Base-by-base conservation (phyloP, 2,329 filamentous ascomycete genomes). In the Epichloe scottii region DNA sequence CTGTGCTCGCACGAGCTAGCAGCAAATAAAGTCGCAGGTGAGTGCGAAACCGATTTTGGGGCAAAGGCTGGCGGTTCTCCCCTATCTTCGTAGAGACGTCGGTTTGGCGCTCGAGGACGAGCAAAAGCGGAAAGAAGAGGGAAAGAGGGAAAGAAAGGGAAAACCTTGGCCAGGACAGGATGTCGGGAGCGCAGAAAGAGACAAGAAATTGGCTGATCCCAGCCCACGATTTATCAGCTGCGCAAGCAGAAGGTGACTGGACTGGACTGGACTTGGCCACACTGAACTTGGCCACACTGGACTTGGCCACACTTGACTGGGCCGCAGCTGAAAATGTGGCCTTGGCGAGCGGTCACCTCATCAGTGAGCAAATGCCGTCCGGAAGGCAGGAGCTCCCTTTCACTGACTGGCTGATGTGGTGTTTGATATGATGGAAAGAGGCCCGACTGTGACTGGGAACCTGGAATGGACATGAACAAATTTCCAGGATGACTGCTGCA, bases 181-280 rank as follows among this genome's bases (percentile, higher is more conserved):
- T 38, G 23, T 52, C 40, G 46, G 23, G 26, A 43, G 33, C 12
- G 10, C 19, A 19, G 42, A 40, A 19, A 47, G 44, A 37, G 43
- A 50, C 44, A 43, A 33, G 39, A 51, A 51, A 26, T 21, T 43
- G 40, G 33, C 21, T 39, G 35, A 48, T 45, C 35, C 55, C 58
- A 56, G 57, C 54, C 57, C 47, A 49, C 60, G 60, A 62, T 65
- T 64, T 62, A 63, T 61, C 56, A 60, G 57, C 55, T 58, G 59
- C 57, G 54, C 55, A 55, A 26, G 45, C 49, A 51, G 10, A 40
- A 52, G 40, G 34, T 52, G 50, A 48, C 49, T 48, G 50, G 50
- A 10, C 37, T 33, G 19, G 49, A 21, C 41, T 50, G 49, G 30
- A 4, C 49, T 34, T 12, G n/a, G 26, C 41, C n/a, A n/a, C n/a